Conservation (phyloP, 2,329 filamentous ascomycete genomes). For the Monosporascus sp. region DNA sequence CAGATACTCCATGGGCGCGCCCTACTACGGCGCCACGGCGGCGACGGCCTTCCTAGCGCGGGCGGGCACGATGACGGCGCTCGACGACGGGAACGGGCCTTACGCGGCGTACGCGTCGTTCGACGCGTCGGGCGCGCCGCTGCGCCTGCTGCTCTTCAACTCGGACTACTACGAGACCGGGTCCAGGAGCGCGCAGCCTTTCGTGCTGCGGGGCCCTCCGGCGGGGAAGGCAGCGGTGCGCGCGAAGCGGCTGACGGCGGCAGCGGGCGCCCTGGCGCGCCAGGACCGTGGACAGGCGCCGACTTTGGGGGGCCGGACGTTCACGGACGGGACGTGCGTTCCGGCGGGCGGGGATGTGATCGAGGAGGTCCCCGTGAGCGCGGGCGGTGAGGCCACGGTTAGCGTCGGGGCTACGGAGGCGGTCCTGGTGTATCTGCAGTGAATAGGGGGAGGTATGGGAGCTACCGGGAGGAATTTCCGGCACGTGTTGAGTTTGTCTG, state of each 20-base stretch:
- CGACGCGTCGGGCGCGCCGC: conserved; percentile 28
- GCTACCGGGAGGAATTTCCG: too few species aligned
- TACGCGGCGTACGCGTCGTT: conserved; percentile 44
- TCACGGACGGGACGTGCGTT: conserved; percentile 39
- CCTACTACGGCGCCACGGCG: conserved; percentile 47
- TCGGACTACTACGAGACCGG: conserved; percentile 36
- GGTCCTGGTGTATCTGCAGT: conserved; percentile 40
- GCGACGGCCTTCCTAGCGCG: conserved; percentile 40
- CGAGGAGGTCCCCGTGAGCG: conserved; percentile 28
- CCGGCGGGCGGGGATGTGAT: conserved; percentile 34
- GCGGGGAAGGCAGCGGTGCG: conserved; percentile 24
- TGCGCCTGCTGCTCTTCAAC: conserved; percentile 39
- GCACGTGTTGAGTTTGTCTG: too few species aligned
- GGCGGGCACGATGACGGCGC: conserved; percentile 36
- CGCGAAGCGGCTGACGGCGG: conserved; percentile 41
- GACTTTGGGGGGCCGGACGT: conserved; percentile 41
- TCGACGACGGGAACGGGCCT: conserved; percentile 37
- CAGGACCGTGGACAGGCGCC: conserved; percentile 38
- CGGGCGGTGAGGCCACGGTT: conserved; percentile 33
- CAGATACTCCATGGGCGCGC: conserved; percentile 42
- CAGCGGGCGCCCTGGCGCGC: conserved; percentile 35
- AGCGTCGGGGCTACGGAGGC: conserved; percentile 41
- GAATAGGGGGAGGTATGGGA: not conserved
- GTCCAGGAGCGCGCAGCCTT: conserved; percentile 30
- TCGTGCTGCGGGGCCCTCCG: conserved; percentile 37